Base-by-base conservation (phyloP, 352 stramenopile genomes). In the Pythium rhizo-oryzae region DNA sequence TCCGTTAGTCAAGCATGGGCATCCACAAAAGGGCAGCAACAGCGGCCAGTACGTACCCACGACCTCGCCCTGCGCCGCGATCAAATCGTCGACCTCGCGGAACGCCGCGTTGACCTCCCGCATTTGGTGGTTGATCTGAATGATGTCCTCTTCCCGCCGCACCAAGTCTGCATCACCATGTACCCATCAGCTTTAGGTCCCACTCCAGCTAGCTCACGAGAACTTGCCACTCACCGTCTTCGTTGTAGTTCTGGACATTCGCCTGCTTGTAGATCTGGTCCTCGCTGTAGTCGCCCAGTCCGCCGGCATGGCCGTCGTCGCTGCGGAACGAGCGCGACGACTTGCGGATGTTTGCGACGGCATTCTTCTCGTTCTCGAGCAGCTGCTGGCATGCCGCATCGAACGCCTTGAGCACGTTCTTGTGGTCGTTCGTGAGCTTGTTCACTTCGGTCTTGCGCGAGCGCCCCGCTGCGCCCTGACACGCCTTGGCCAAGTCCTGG, bases 101-200 rank as follows among this genome's bases (percentile, higher is more conserved):
- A 77, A 82, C 2, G 75, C 72, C 7, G 75, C 75, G 43, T 82
- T 82, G 21, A 82, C 74, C 55, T 82, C 75, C 7, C 69, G 67
- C 51, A 82, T 61, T 47, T 82, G 72, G 59, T 82, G 75, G 55
- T 79, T 79, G 33, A 82, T 82, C 30, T 79, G 71, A 37, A 82
- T 44, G 19, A 82, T 77, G 50, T 82, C 75, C 47, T 77, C 72
- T 71, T 82, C 75, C 30, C 75, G 69, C 56, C 72, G 65, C 47
- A 55, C 65, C 8, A 82, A 55, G 57, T 82, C 74, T 76, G 28
- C 21, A 43, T 41, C 30, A 28, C 15, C 25, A 68, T 43, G 37
- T 43, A 43, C 37, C 2, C 37, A 43, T 43, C 15, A 43, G 37
- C 37, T 18, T 12, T 43, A 18, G 1, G 15, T 43, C 37, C 37